Conservation (phyloP, 1,284 basidiomycete genomes). For the Ceratobasidium sp. region DNA sequence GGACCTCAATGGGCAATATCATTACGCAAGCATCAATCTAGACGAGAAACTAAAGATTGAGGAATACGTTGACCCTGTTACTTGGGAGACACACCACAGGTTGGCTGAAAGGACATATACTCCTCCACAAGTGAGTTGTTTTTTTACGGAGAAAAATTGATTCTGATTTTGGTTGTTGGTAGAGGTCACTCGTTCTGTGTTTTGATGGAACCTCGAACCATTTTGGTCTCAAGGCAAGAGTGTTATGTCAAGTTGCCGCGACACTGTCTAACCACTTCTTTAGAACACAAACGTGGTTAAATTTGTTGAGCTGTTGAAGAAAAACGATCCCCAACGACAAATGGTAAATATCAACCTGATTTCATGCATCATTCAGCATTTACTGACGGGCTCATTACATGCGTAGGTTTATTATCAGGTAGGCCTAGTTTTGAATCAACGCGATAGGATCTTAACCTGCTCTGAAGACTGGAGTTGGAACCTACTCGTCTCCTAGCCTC, state of each 20-base stretch:
- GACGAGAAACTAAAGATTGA: constrained; percentile 19
- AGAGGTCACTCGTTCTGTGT: constrained; percentile 47
- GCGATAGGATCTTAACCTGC: not conserved
- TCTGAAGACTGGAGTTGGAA: constrained; percentile 46
- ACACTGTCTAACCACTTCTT: not conserved
- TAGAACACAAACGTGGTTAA: constrained; percentile 42
- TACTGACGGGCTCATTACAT: not conserved
- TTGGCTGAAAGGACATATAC: not conserved
- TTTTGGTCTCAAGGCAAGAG: constrained; percentile 35
- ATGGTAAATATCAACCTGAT: constrained; percentile 3
- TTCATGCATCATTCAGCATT: not conserved
- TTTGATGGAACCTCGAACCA: constrained; percentile 50
- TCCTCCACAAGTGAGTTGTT: not conserved
- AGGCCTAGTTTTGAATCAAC: not conserved
- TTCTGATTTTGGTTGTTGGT: not conserved
- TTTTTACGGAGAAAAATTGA: no score
- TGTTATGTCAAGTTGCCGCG: not conserved
- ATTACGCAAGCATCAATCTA: not conserved
- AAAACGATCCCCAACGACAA: constrained; percentile 45
- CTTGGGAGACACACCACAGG: not conserved
- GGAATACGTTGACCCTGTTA: constrained; percentile 5
- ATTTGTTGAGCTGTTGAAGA: constrained; percentile 46
- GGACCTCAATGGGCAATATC: not conserved
- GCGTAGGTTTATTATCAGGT: constrained; percentile 28
- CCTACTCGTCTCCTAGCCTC: constrained; percentile 37